These are phyloP conservation scores for Cytospora piceicola DNA, from an alignment of 2,329 filamentous ascomycete genomes.

Conservation along the genomic window DNA sequence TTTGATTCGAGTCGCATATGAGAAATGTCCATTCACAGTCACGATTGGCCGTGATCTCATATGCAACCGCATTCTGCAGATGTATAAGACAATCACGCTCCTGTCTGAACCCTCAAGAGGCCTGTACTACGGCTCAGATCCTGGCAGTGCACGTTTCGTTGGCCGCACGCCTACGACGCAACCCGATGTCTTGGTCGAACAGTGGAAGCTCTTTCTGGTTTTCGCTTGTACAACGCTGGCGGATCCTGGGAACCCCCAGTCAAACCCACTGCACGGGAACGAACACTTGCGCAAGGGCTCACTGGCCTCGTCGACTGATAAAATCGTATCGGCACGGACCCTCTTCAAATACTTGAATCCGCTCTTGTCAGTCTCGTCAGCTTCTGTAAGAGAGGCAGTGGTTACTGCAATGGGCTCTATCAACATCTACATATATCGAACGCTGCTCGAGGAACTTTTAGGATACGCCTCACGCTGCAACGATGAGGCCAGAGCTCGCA, in stretches of 20 bases:
- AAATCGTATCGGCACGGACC: conserved; percentile 84
- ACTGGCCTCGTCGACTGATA: conserved; percentile 67
- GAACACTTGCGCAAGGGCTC: conserved; percentile 86
- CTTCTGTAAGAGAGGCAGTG: conserved; percentile 84
- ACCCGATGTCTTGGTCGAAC: conserved; percentile 87
- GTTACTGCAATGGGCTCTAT: conserved; percentile 92
- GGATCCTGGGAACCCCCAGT: conserved; percentile 71
- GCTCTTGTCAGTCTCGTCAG: conserved; percentile 77
- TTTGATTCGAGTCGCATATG: conserved; percentile 85
- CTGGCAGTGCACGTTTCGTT: conserved; percentile 55
- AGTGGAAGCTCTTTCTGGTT: conserved; percentile 97
- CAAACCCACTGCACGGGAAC: conserved; percentile 58
- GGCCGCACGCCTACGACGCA: conserved; percentile 69
- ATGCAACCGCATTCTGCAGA: conserved; percentile 88
- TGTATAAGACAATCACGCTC: conserved; percentile 82
- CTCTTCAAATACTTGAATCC: conserved; percentile 93
- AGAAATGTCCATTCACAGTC: conserved; percentile 89
- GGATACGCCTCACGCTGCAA: conserved; percentile 84
- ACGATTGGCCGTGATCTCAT: conserved; percentile 89
- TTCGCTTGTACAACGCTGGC: conserved; percentile 96
- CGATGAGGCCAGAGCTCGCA: conserved; percentile 81
- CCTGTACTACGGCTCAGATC: conserved; percentile 64
- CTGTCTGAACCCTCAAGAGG: conserved; percentile 75
- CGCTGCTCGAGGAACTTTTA: conserved; percentile 86
- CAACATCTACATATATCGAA: conserved; percentile 91